These are phyloP conservation scores for Colletotrichum sp. DNA, from an alignment of 2,329 filamentous ascomycete genomes.

Conservation along the genomic window DNA sequence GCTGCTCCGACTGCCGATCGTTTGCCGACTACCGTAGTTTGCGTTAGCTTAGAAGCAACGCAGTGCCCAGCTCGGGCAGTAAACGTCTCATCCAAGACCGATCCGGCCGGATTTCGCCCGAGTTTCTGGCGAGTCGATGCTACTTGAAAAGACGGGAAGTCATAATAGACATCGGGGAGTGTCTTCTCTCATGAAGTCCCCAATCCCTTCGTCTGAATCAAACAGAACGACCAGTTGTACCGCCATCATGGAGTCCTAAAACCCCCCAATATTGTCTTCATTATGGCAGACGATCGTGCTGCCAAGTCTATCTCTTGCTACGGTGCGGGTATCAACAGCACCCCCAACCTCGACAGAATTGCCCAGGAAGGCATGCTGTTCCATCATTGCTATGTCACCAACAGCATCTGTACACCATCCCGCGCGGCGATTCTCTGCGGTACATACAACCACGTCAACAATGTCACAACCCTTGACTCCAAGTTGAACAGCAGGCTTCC, in stretches of 20 bases:
- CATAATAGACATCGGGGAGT: neutral
- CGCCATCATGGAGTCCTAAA: neutral
- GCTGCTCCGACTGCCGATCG: neutral
- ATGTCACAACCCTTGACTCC: conserved; percentile 51
- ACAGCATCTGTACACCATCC: conserved; percentile 56
- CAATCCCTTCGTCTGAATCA: neutral
- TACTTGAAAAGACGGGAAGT: neutral
- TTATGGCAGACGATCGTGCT: conserved; percentile 60
- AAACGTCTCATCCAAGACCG: neutral
- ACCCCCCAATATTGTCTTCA: conserved; percentile 46
- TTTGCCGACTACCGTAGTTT: neutral
- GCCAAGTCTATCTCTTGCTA: conserved; percentile 54
- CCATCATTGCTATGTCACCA: conserved; percentile 59
- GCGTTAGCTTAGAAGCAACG: neutral
- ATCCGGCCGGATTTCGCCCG: neutral
- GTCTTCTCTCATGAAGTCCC: neutral
- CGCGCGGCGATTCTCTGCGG: conserved; percentile 53
- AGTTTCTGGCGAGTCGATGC: neutral
- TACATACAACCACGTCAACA: conserved; percentile 58
- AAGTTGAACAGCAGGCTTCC: conserved; percentile 54
- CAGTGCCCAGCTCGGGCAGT: neutral
- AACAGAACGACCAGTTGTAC: neutral
- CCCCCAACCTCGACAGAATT: conserved; percentile 55
- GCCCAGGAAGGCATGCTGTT: conserved; percentile 53
- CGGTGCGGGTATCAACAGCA: conserved; percentile 54